A percentile compares a stretch with the other conserved stretches of the same genome.
These are phyloP conservation scores for Ceratocystis albifundus DNA, from an alignment of 2,329 filamentous ascomycete genomes.

Conservation along the genomic window DNA sequence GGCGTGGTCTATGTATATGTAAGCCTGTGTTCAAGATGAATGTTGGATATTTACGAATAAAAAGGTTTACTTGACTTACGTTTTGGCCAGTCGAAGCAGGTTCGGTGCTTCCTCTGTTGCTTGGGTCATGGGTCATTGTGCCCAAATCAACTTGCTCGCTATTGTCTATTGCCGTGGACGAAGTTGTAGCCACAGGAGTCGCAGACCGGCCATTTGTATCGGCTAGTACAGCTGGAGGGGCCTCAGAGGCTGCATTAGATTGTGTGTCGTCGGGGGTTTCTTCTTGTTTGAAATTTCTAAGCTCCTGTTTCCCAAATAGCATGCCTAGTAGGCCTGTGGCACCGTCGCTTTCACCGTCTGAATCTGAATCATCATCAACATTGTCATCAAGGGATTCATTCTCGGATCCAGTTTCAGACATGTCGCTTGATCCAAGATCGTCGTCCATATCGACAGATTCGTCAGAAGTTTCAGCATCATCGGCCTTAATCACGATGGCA, in stretches of 20 bases:
- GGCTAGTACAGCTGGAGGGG: not conserved
- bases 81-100: not conserved
- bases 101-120: not conserved
- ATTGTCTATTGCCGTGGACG: slow-evolving; percentile 24
- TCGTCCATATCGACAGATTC: slow-evolving; percentile 38
- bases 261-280: slow-evolving; percentile 23
- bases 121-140: slow-evolving; percentile 5
- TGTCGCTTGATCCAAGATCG: slow-evolving; percentile 34
- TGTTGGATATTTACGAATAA: not conserved
- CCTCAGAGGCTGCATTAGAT: slow-evolving; percentile 2
- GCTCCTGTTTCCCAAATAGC: slow-evolving; percentile 48
- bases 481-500: slow-evolving; percentile 23
- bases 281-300: slow-evolving; percentile 41
- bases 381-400: slow-evolving; percentile 35
- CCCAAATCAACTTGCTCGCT: slow-evolving; percentile 22
- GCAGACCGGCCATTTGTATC: not conserved
- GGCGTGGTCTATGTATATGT: not conserved
- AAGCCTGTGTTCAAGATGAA: not conserved
- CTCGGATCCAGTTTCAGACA: slow-evolving; percentile 35
- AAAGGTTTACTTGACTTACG: not conserved
- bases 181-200: not conserved
- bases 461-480: slow-evolving; percentile 27
- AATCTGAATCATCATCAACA: slow-evolving; percentile 26
- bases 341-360: slow-evolving; percentile 30
- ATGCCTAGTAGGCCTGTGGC: slow-evolving; percentile 43